Base-by-base conservation (phyloP, 345 rosid species). In the Eucalyptus curtisii region DNA sequence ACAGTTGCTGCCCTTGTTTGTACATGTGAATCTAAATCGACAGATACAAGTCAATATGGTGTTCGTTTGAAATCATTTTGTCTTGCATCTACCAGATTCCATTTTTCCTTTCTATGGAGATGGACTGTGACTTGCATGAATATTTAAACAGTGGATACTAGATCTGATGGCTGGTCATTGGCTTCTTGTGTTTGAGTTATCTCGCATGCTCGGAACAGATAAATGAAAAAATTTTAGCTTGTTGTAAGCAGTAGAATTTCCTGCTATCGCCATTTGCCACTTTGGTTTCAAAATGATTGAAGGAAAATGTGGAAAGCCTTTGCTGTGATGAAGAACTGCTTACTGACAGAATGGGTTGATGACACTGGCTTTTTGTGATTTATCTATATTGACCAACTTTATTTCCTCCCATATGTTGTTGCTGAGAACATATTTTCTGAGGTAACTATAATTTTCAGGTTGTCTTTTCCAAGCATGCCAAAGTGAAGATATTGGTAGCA, bases 391-490 rank as follows among this genome's bases (percentile, higher is more conserved):
- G 71, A 7, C 19, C 8, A 64, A 64, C 71, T 64, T 31, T 31
- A 15, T 16, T 14, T 66, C 79, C 7, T 66, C 22, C 79, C 5
- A 31, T 66, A 10, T 31, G 22, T 16, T 31, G 11, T 8, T 66
- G 7, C 22, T 66, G 42, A 10, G 79, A 71, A 17, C 44, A 33
- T 33, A 9, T 71, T 33, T 71, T 71, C 25, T 71, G 81, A 71
- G 25, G 13, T 17, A 5, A 71, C 81, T 4, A 57, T 68, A 76
- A 85, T 88, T 86, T 55, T 33, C 76, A 95, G 98, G 96, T 96
- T 42, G 93, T 97, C 30, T 97, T 95, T 92, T 92, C 98, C 91
- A 96, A 94, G 96, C 94, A 95, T 19, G 98, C 96, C 13, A 94
- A 92, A 61, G 97, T 96, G 92, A 96, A 93, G 95, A 91, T 97